These are phyloP conservation scores for Fermentozyma sake DNA, from an alignment of 1,139 yeast genomes.

Conservation along the genomic window DNA sequence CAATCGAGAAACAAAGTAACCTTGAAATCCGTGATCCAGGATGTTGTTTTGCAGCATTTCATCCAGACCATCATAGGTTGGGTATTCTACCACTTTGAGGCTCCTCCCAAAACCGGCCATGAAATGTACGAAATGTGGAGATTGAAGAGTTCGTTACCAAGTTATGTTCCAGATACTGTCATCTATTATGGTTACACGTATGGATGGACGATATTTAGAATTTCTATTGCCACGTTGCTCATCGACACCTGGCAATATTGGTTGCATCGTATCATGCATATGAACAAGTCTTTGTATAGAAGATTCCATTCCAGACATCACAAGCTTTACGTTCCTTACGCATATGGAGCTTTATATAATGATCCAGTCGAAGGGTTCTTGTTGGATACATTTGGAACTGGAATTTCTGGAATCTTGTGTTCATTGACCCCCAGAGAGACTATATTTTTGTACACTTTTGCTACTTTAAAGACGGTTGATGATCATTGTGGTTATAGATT, in stretches of 20 bases:
- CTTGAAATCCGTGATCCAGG: constrained; percentile 63
- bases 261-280: constrained; percentile 85
- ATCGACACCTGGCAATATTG: constrained; percentile 95
- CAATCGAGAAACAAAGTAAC: constrained; percentile 69
- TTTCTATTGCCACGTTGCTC: constrained; percentile 61
- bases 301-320: constrained; percentile 93
- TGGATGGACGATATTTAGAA: constrained; percentile 54
- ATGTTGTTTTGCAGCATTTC: constrained; percentile 79
- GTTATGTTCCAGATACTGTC: constrained; percentile 38
- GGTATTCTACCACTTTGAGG: constrained; percentile 52
- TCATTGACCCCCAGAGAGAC: constrained; percentile 74
- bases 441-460: constrained; percentile 69
- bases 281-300: constrained; percentile 68
- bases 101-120: constrained; percentile 63
- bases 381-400: constrained; percentile 90
- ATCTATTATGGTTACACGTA: constrained; percentile 52
- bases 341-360: constrained; percentile 93
- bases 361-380: constrained; percentile 91
- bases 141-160: constrained; percentile 34
- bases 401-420: constrained; percentile 64
- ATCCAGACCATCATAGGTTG: constrained; percentile 74
- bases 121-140: constrained; percentile 70
- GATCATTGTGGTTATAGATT: constrained; percentile 96
- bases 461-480: constrained; percentile 94
- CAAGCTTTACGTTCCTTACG: constrained; percentile 89